Base-by-base conservation (phyloP, 495 filamentous ascomycete species). In the Aspergillus olivimuriae region DNA sequence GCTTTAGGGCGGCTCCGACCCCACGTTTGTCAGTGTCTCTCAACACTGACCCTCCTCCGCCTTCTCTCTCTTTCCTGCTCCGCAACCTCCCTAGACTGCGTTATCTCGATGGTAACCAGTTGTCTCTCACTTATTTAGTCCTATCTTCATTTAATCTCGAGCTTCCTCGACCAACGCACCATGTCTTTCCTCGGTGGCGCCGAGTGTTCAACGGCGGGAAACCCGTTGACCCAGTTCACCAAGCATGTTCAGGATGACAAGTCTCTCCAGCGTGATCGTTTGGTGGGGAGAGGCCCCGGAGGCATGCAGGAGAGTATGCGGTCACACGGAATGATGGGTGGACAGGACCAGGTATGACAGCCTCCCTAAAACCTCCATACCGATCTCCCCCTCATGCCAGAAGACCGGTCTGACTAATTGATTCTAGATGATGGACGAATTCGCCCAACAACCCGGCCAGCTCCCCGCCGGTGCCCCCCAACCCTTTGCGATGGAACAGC, bases 111-210 rank as follows among this genome's bases (percentile, higher is more conserved):
- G 19, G 10, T 19, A 34, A 9, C 23, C 21, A 20, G 21, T 28
- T 40, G 2, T 2, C 10, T 36, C 4, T 36, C 18, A 18, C 10
- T 9, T 36, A 9, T 10, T 18, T 16, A 17, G 8, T 36, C 28
- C 30, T 30, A 24, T 26, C 31, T 38, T 20, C 42, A 26, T 18
- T 12, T 24, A 14, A 30, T 24, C 24, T 24, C 24, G 14, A 10
- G 18, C 15, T 23, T 24, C 21, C 20, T 16, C 39, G 28, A 41
- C 4, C 14, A 22, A 9, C n/a, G 14, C 37, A 52, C 38, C 22
- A 95, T 95, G 92, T 94, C 89, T 17, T 95, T 98, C 61, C 76
- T 95, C 50, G 87, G 86, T 66, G 91, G 91, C 52, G 86, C 89
- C 51, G 92, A 97, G 68, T 98, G 92, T 74, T 97, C 92, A 36